Percentiles rank a stretch among this genome's conserved stretches.
phyloP scores from a whole-genome alignment of 441 rosid species.

The California macrophylla region DNA sequence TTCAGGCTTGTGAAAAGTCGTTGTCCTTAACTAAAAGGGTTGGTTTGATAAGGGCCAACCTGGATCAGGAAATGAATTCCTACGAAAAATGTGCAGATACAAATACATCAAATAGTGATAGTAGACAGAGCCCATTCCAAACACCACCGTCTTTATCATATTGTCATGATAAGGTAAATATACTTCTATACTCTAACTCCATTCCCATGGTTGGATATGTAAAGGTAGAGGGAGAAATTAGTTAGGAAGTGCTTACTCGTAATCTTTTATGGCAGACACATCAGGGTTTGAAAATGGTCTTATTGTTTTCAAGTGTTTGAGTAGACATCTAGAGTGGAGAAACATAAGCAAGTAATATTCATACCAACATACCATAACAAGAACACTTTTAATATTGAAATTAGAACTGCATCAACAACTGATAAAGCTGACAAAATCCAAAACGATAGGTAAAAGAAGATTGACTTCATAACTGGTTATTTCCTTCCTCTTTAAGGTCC shows the following conservation, averaged over 20 bases:
- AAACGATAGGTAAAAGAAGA: not conserved
- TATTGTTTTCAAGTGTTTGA: not conserved
- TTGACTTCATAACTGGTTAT: not conserved
- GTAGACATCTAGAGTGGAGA: not conserved
- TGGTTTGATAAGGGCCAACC: conserved; percentile 39
- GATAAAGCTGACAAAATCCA: not conserved
- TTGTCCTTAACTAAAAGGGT: conserved; percentile 26
- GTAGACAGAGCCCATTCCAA: conserved; percentile 69
- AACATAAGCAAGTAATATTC: not conserved
- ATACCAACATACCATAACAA: not conserved
- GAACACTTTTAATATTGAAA: not conserved
- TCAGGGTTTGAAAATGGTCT: not conserved
- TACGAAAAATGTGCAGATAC: conserved; percentile 22
- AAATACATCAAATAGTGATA: conserved; percentile 21
- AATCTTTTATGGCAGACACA: not conserved
- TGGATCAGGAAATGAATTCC: conserved; percentile 26
- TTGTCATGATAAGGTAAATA: conserved; percentile 47
- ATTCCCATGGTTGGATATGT: not conserved
- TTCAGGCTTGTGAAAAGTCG: conserved; percentile 31
- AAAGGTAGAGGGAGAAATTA: not conserved
- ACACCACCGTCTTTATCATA: conserved; percentile 85
- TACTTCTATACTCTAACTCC: conserved; percentile 1
- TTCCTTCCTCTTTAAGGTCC: not conserved
- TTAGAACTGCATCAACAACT: not conserved
- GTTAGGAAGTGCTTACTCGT: not conserved